phyloP scores from a whole-genome alignment of 176 grass and related monocot genomes.

The Oryza coarctata region DNA sequence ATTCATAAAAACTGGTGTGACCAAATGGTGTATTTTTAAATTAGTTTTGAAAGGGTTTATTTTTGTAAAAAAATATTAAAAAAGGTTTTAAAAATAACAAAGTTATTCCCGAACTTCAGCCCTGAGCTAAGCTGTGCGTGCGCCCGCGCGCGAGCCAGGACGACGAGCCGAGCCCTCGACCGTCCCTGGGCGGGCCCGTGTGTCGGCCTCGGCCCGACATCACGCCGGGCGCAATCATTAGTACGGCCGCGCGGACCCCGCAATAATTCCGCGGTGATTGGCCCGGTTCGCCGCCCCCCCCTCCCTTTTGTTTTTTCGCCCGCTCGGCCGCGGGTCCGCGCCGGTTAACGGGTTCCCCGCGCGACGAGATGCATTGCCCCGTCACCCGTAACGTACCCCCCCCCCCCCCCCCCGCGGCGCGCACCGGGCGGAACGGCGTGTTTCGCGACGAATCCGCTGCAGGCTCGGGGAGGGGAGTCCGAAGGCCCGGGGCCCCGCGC shows the following conservation, averaged over 20 bases:
- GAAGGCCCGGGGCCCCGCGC: not conserved
- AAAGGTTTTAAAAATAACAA: too few species aligned
- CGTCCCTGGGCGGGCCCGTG: constrained; percentile 11
- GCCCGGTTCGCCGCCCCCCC: not conserved
- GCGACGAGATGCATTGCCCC: not conserved
- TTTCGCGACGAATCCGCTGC: not conserved
- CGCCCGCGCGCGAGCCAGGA: too few species aligned
- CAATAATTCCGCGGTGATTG: constrained; percentile 71
- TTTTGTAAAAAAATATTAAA: too few species aligned
- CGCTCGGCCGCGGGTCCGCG: not conserved
- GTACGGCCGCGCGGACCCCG: constrained; percentile 41
- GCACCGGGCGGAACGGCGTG: too few species aligned
- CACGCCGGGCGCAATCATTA: constrained; percentile 65
- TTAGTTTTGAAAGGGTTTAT: too few species aligned
- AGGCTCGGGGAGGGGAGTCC: not conserved
- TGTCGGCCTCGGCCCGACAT: constrained; percentile 52
- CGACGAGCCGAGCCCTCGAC: not conserved
- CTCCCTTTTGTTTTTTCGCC: too few species aligned
- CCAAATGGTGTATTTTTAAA: too few species aligned
- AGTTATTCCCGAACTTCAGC: too few species aligned
- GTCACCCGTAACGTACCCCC: not conserved
- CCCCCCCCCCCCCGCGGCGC: not conserved
- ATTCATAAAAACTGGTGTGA: too few species aligned
- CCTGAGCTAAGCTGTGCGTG: too few species aligned
- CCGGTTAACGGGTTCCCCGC: too few species aligned